phyloP scores from a whole-genome alignment of 108 stramenopile species.

The Schizochytrium sp. region DNA sequence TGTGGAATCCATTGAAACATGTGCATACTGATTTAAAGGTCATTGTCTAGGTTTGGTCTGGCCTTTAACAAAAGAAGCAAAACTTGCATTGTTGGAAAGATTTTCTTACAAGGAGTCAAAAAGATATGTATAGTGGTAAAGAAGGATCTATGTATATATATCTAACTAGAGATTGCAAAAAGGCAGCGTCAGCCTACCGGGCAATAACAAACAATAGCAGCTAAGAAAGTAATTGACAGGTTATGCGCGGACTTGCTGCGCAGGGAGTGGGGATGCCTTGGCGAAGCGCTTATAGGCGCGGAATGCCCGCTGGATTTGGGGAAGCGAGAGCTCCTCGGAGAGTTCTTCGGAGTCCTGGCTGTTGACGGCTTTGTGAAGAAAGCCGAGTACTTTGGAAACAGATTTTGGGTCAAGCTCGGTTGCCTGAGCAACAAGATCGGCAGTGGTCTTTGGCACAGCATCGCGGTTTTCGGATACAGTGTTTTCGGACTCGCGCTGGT shows the following conservation, averaged over 20 bases:
- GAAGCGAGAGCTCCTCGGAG: constrained; percentile 34
- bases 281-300: constrained; percentile 45
- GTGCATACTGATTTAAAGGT: too few species aligned
- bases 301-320: constrained; percentile 38
- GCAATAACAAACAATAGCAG: too few species aligned
- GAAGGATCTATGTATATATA: background rate
- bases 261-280: constrained; percentile 37
- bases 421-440: constrained; percentile 23
- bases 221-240: background rate
- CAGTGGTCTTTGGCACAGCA: constrained; percentile 26
- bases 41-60: too few species aligned
- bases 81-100: too few species aligned
- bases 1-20: too few species aligned
- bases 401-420: constrained; percentile 21
- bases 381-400: constrained; percentile 42
- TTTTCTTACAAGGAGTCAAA: background rate
- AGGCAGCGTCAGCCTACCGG: too few species aligned
- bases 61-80: too few species aligned
- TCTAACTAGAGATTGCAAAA: too few species aligned
- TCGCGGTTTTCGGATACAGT: constrained; percentile 12
- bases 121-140: background rate
- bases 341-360: constrained; percentile 21
- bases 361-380: background rate
- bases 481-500: background rate
- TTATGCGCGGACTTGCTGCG: constrained; percentile 45